A percentile compares a stretch with the other conserved stretches of the same genome.
Evolutionary conservation across 1,284 basidiomycete species (phyloP).

Genomic region (Neotropicomus parvogracilis): DNA sequence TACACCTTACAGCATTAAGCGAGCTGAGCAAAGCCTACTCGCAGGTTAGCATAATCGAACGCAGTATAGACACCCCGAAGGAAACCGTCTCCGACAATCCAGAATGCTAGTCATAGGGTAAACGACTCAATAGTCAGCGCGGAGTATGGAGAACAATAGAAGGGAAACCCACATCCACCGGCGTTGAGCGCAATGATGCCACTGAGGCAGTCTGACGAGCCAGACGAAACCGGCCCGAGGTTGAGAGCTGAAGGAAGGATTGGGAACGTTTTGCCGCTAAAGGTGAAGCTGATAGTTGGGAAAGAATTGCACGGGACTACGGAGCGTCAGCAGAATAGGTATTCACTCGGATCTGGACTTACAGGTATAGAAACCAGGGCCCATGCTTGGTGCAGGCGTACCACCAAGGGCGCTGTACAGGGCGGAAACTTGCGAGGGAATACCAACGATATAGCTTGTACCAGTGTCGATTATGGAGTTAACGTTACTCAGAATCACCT

Average conservation of each 20-base stretch:
- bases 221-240: conserved; percentile 5
- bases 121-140: neutral
- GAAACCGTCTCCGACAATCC: too few relatives aligned
- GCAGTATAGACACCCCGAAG: too few relatives aligned
- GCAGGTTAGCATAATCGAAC: too few relatives aligned
- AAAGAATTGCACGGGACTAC: conserved; percentile 17
- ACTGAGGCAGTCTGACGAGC: conserved; percentile 16
- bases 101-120: too few relatives aligned
- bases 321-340: neutral
- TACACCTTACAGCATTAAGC: too few relatives aligned
- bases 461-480: conserved; percentile 44
- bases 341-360: neutral
- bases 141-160: neutral
- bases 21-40: too few relatives aligned
- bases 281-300: conserved; percentile 12
- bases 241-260: conserved; percentile 11
- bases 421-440: neutral
- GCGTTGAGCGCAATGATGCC: conserved; percentile 1
- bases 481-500: conserved; percentile 19
- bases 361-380: conserved; percentile 15
- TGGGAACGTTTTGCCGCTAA: conserved; percentile 10
- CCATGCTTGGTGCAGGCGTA: neutral
- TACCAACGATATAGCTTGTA: conserved; percentile 46
- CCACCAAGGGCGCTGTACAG: conserved; percentile 12
- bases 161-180: conserved; percentile 3